Conservation (phyloP, 1,284 basidiomycete species). For the Leucoagaricus sp. region DNA sequence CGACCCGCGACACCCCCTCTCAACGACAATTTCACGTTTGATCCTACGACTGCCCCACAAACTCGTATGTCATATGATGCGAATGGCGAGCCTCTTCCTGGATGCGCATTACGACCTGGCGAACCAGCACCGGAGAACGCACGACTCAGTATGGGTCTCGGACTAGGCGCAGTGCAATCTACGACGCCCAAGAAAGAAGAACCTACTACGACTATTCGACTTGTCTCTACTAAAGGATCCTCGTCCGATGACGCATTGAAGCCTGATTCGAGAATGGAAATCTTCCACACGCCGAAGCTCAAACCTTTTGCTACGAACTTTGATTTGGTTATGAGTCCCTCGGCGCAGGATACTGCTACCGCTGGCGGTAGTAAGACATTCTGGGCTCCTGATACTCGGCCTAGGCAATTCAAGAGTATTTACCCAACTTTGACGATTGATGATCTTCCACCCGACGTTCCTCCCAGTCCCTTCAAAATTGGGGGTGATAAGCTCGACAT, state of each 20-base stretch:
- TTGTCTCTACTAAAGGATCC: constrained; percentile 43
- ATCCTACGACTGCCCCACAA: constrained; percentile 28
- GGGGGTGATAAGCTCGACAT: neutral
- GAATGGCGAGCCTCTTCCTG: constrained; percentile 52
- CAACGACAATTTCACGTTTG: constrained; percentile 51
- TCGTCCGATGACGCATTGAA: neutral
- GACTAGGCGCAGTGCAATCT: constrained; percentile 33
- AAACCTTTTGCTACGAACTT: constrained; percentile 64
- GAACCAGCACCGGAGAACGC: constrained; percentile 57
- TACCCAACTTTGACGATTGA: constrained; percentile 57
- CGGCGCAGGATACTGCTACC: neutral
- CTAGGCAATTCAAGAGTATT: constrained; percentile 29
- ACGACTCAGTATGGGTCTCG: constrained; percentile 52
- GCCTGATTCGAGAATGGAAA: neutral
- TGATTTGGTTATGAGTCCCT: constrained; percentile 59
- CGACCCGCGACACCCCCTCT: constrained; percentile 40
- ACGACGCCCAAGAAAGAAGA: constrained; percentile 34
- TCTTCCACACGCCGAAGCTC: constrained; percentile 52
- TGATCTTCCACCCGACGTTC: constrained; percentile 29
- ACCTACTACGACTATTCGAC: constrained; percentile 61
- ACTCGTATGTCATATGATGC: constrained; percentile 28
- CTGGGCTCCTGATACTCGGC: constrained; percentile 26
- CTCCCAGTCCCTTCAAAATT: constrained; percentile 7
- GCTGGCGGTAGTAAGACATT: constrained; percentile 29
- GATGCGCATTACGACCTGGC: constrained; percentile 55